Evolutionary conservation across 371 early-diverging fungal genomes (phyloP), one percentile per base, ranked within the genome.

Genomic region (Syncephalastrum monosporum): DNA sequence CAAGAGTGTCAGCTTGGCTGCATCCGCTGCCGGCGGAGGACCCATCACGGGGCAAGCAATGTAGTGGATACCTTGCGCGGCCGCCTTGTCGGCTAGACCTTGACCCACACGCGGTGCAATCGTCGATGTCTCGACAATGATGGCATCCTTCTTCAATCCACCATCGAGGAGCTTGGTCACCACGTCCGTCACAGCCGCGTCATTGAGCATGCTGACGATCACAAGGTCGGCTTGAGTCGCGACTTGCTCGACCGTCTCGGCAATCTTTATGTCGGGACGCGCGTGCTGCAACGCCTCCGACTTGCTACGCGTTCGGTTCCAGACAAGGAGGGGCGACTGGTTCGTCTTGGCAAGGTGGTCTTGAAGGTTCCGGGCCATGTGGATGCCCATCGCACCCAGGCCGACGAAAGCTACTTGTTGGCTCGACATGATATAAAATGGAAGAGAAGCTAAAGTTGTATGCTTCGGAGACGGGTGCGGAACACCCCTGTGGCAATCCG

Each of bases 351-450:
- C 25, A 2, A 63, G 24, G 43, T 59, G 50, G 47, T 68, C 53
- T 50, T 71, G 63, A 23, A 64, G 68, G 59, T 79, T 59, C 54
- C 63, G 59, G 47, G 82, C 77, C 65, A 82, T 82, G 27, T 67
- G 65, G 15, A 59, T 59, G 27, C 83, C 85, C 72, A 85, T 78
- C 21, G 60, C 73, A 5, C 85, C 85, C 6, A 85, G 69, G 4
- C 83, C 85, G 16, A 85, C 64, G 59, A 70, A 82, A n/a, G 75
- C 82, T 15, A 74, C 58, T 57, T 71, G 73, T 15, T 53, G 60
- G 3, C 38, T 33, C 38, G 38, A 33, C 38, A 33, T 33, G 38
- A 33, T 33, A 33, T 33, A 33, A 8, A 10, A 33, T 33, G 27
- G 8, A 6, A 33, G 8, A 10, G 38, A 33, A 5, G 38, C 10